Percentiles rank a stretch among this genome's conserved stretches.
These are phyloP conservation scores for Moricandia arvensis DNA, from an alignment of 345 rosid genomes.

Conservation along the genomic window DNA sequence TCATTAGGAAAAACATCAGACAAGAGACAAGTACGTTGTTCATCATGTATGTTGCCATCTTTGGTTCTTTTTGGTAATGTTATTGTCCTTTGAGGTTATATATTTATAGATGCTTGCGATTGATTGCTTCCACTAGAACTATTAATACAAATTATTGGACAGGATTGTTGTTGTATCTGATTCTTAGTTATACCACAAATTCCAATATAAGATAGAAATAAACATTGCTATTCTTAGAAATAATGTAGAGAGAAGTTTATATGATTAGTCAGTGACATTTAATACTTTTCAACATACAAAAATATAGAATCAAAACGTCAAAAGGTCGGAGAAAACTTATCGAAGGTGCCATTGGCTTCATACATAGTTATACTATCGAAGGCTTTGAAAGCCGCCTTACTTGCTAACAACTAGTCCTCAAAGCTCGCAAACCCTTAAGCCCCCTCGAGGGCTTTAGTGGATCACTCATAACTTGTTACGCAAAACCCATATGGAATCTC, in stretches of 20 bases:
- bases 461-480: not conserved
- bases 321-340: slow-evolving; percentile 10
- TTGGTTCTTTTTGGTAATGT: not conserved
- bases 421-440: not conserved
- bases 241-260: not conserved
- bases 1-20: slow-evolving; percentile 23
- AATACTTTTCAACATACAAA: not conserved
- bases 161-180: slow-evolving; percentile 18
- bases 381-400: not conserved
- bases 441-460: not conserved
- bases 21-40: slow-evolving; percentile 18
- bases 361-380: not conserved
- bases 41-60: slow-evolving; percentile 23
- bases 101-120: slow-evolving; percentile 9
- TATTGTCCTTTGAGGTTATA: not conserved
- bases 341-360: not conserved
- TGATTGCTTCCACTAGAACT: not conserved
- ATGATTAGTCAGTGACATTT: not conserved
- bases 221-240: slow-evolving; percentile 22
- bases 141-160: slow-evolving; percentile 10
- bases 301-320: not conserved
- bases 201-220: not conserved
- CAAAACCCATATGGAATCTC: not conserved
- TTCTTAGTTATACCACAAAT: slow-evolving; percentile 31
- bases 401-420: not conserved